These are phyloP conservation scores for Phialophora verrucosa DNA, from an alignment of 2,329 filamentous ascomycete genomes.

Conservation along the genomic window DNA sequence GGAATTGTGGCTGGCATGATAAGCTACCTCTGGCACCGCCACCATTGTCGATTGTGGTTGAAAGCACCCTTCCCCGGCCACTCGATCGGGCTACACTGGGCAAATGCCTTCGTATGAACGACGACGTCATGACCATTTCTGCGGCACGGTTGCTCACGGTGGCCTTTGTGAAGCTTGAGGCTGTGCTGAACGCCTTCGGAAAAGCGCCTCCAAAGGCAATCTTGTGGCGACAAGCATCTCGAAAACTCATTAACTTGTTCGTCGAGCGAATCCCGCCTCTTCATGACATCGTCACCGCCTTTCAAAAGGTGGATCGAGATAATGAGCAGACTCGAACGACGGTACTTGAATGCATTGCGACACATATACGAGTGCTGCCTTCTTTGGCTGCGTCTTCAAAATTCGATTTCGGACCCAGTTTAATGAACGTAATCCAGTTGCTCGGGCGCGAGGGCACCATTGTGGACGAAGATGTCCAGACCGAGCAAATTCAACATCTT, in stretches of 20 bases:
- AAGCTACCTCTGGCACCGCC: conserved; percentile 72
- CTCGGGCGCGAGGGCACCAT: conserved; percentile 58
- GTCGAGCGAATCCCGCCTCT: conserved; percentile 78
- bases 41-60: conserved; percentile 76
- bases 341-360: conserved; percentile 74
- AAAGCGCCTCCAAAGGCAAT: conserved; percentile 50
- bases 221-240: conserved; percentile 72
- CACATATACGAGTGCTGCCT: conserved; percentile 86
- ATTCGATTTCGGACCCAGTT: conserved; percentile 81
- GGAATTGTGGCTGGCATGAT: conserved; percentile 68
- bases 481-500: conserved; percentile 80
- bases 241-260: conserved; percentile 74
- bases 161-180: conserved; percentile 77
- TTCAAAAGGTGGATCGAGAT: conserved; percentile 70
- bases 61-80: conserved; percentile 83
- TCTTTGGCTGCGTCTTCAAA: conserved; percentile 79
- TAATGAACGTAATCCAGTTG: conserved; percentile 70
- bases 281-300: conserved; percentile 77
- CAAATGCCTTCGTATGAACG: conserved; percentile 77
- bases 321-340: conserved; percentile 79
- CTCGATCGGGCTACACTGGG: conserved; percentile 79
- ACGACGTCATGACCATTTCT: conserved; percentile 82
- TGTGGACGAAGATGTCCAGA: conserved; percentile 60
- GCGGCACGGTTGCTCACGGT: conserved; percentile 78
- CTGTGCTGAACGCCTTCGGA: conserved; percentile 66